These are phyloP conservation scores for Zymoseptoria passerinii DNA, from an alignment of 2,329 filamentous ascomycete species.

Conservation along the genomic window DNA sequence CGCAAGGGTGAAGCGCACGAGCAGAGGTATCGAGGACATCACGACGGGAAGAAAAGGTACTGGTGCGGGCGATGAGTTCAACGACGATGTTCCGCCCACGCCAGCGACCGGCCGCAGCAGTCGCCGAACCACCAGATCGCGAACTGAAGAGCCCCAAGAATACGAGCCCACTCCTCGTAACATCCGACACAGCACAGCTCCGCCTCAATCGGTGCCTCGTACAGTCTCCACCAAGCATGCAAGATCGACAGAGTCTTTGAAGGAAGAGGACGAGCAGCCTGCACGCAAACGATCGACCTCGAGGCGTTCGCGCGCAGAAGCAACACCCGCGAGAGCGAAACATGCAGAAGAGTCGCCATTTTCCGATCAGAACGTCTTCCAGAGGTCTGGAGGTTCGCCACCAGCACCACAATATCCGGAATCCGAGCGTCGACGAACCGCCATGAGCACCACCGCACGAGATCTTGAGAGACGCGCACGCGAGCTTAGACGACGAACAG, in stretches of 20 bases:
- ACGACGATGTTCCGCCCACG: conserved; percentile 39
- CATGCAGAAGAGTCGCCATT: conserved; percentile 57
- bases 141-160: conserved; percentile 34
- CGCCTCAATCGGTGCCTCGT: conserved; percentile 24
- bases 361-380: conserved; percentile 85
- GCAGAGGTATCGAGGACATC: conserved; percentile 69
- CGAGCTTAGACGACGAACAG: conserved; percentile 36
- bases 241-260: conserved; percentile 29
- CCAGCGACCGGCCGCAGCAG: conserved; percentile 23
- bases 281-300: conserved; percentile 30
- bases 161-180: conserved; percentile 24
- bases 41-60: conserved; percentile 51
- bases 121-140: conserved; percentile 24
- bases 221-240: conserved; percentile 37
- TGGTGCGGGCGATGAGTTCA: conserved; percentile 45
- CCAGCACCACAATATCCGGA: conserved; percentile 45
- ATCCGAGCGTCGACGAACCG: conserved; percentile 52
- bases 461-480: conserved; percentile 37
- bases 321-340: conserved; percentile 26
- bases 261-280: conserved; percentile 41
- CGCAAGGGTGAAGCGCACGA: conserved; percentile 74
- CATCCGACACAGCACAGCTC: conserved; percentile 27
- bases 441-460: conserved; percentile 33
- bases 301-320: conserved; percentile 12
- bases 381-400: conserved; percentile 36